Base-by-base conservation (phyloP, 305 asterid genomes). In the Fraxinus platypoda region DNA sequence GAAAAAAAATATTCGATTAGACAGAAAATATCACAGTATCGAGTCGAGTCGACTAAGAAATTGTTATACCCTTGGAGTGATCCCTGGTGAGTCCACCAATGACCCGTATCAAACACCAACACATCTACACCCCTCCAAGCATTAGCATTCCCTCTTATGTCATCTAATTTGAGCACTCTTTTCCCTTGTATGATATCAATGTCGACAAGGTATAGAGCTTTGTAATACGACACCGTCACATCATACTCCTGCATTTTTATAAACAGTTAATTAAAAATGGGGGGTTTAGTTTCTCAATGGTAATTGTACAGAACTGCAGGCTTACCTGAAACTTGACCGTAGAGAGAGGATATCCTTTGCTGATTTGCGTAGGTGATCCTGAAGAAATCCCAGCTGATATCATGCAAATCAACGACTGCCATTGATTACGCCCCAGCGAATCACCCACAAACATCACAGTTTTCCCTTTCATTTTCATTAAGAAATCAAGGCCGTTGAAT, bases 81-180 rank as follows among this genome's bases (percentile, higher is more conserved):
- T 15, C 98, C 99, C 86, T 84, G 89, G 28, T 96, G 99, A 57
- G 88, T 89, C 98, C 98, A 96, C 99, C 99, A 96, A 73, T 96
- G 99, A 2, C 99, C 99, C 2, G 99, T 94, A 91, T 96, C 89
- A 90, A 96, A 96, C 17, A 89, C 89, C 49, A 96, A 93, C 30
- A 96, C 90, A 91, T 96, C 98, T 1, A 85, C 97, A 23, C 91
- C 91, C 8, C 76, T 87, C 99, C 99, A 96, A 4, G 94, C 97
- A 81, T 91, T 92, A 6, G 88, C 94, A 82, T 96, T 93, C 30
- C 92, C 91, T 72, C 92, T 84, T 0, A 96, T 91, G 8, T 94
- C 99, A 79, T 94, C 98, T 87, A 96, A 85, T 81, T 83, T 93
- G 78, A 96, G 88, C 83, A 96, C 93, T 41, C 95, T 92, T 64